Evolutionary conservation across 1,284 basidiomycete genomes (phyloP).

Genomic region (Ustilago bromivora): DNA sequence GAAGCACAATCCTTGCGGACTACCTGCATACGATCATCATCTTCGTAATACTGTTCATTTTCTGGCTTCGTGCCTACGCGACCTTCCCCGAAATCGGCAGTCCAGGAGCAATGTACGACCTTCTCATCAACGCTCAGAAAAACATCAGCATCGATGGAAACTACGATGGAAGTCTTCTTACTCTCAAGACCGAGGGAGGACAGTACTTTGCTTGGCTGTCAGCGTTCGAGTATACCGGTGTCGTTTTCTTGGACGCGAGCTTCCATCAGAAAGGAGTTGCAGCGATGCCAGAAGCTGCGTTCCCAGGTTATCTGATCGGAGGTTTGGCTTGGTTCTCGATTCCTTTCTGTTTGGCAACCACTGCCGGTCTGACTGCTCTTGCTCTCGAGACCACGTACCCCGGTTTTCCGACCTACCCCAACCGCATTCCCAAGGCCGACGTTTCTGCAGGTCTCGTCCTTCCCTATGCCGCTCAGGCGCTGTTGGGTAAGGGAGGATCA

Average conservation of each 20-base stretch:
- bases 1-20: conserved; percentile 58
- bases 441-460: conserved; percentile 61
- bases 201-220: conserved; percentile 58
- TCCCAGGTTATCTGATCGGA: conserved; percentile 62
- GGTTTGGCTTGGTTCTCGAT: conserved; percentile 62
- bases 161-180: conserved; percentile 49
- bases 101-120: conserved; percentile 55
- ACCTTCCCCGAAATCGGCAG: conserved; percentile 57
- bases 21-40: conserved; percentile 65
- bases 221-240: conserved; percentile 60
- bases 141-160: conserved; percentile 45
- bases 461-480: conserved; percentile 60
- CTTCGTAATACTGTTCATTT: conserved; percentile 60
- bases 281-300: conserved; percentile 54
- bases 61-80: conserved; percentile 56
- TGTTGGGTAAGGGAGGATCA: conserved; percentile 58
- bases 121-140: conserved; percentile 31
- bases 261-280: conserved; percentile 64
- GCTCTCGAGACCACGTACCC: conserved; percentile 59
- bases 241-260: conserved; percentile 54
- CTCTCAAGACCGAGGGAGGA: conserved; percentile 57
- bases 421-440: conserved; percentile 49
- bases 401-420: conserved; percentile 60
- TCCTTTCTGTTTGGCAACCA: conserved; percentile 60
- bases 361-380: conserved; percentile 58